These are phyloP conservation scores for Gremmenia infestans DNA, from an alignment of 2,329 filamentous ascomycete genomes.

Conservation along the genomic window DNA sequence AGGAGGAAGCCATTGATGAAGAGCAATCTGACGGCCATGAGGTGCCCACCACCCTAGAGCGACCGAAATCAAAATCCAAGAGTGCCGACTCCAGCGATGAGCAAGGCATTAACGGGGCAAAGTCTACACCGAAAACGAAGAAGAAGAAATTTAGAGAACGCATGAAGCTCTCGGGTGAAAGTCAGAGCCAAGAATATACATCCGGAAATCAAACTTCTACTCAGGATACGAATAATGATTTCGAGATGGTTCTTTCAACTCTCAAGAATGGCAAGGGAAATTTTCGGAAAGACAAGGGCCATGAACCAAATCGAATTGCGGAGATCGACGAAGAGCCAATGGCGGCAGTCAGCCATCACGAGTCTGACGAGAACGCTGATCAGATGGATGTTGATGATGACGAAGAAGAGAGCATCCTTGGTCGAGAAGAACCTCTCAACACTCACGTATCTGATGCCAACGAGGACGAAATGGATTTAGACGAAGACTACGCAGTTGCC, in stretches of 20 bases:
- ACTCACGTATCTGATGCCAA: background rate
- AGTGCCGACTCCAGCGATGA: background rate
- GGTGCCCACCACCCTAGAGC: background rate
- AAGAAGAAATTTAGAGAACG: slow-evolving; percentile 11
- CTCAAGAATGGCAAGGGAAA: background rate
- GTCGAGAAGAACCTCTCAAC: background rate
- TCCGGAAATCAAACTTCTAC: background rate
- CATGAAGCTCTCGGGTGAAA: slow-evolving; percentile 13
- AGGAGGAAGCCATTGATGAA: background rate
- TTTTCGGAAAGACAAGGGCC: background rate
- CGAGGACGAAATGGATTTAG: too few relatives aligned
- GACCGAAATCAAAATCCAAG: background rate
- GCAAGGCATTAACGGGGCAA: slow-evolving; percentile 1
- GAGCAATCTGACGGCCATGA: background rate
- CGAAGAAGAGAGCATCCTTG: background rate
- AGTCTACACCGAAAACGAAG: background rate
- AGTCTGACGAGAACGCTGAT: background rate
- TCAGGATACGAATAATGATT: background rate
- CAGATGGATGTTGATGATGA: background rate
- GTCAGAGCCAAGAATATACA: slow-evolving; percentile 7
- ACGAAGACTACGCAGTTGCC: too few relatives aligned
- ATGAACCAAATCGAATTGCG: background rate
- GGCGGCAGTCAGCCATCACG: background rate
- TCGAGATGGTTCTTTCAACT: background rate
- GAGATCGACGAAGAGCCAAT: background rate